Evolutionary conservation across 2,329 filamentous ascomycete species (phyloP), one percentile per base, ranked within the genome.

Genomic region (Fusarium clavum): DNA sequence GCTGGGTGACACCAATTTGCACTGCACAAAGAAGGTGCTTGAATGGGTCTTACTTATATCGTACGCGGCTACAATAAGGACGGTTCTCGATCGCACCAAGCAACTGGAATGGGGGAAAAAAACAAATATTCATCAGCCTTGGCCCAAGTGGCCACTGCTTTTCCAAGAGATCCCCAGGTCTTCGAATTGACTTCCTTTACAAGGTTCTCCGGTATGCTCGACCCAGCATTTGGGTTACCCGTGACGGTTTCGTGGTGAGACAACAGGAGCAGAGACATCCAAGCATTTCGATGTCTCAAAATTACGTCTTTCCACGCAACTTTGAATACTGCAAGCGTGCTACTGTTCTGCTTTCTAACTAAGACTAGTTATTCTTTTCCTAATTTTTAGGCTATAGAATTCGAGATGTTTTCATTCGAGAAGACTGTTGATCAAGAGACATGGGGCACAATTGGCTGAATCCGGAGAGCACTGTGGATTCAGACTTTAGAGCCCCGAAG

Each of bases 381-480:
- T 38, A 14, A 16, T 32, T 29, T 27, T 18, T 24, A 44, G 27
- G 22, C 32, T 22, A 48, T 40, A 14, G 41, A 47, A 61, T 24
- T 66, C 24, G 18, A 45, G 32, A 40, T 27, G 46, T 44, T 40
- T 45, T 59, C 38, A n/a, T 53, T 52, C 32, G 32, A 52, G 48
- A 52, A 52, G 48, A 22, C 32, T 43, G 49, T 43, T 25, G 13
- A 34, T 34, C 13, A 25, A 53, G 45, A 29, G 32, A 43, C 34
- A 16, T 52, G 65, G 73, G 71, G 73, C 70, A 64, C 64, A 64
- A 63, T 61, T 72, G 71, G 64, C 67, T 73, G 71, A 64, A 68
- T 65, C 59, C 65, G 71, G 67, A 73, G 64, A 65, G 64, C 60
- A 61, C 30, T 71, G 64, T 75, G 73, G 73, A 64, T 58, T 56